Evolutionary conservation across 495 filamentous ascomycete species (phyloP), one percentile per base, ranked within the genome.

Genomic region (Penicillium salamii): DNA sequence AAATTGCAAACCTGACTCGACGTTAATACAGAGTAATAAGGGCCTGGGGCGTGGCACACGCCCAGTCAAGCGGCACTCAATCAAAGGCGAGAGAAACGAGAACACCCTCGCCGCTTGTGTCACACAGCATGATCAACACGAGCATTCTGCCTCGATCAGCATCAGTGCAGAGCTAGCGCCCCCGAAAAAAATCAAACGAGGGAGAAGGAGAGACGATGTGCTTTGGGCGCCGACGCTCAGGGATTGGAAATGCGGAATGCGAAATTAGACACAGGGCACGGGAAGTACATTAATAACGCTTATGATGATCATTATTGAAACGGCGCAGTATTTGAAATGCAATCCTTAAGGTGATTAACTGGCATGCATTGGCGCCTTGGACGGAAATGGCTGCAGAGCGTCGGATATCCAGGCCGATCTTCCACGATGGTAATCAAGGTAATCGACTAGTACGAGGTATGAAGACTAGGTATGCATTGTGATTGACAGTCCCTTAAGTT

Each of bases 1-100:
- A 8, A 7, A 42, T 55, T 58, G 26, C 0, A 43, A 59, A 53
- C 33, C 38, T 9, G 20, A 1, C 46, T 53, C 42, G 23, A 51
- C 46, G 54, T 61, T 47, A 55, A 54, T 13, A 57, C 52, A 61
- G 46, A 58, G 53, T 63, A 50, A 40, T 38, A 49, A 58, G 41
- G 37, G 20, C 29, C 35, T 19, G 47, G 32, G 49, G 32, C 33
- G 45, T 58, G 43, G 33, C 49, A 52, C 45, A 32, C 26, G 31
- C 42, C 53, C 48, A 38, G 38, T 20, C 17, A 12, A 29, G 40
- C 11, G 37, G 37, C 34, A 32, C 13, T 29, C 35, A 39, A 48
- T 32, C 35, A 48, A 8, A 38, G 34, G 18, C 9, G 12, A 38
- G 17, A 44, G 24, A 34, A 18, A 31, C 48, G 18, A 50, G 38